Conservation (phyloP, 148 eudicot genomes). For the Cornus controversa region DNA sequence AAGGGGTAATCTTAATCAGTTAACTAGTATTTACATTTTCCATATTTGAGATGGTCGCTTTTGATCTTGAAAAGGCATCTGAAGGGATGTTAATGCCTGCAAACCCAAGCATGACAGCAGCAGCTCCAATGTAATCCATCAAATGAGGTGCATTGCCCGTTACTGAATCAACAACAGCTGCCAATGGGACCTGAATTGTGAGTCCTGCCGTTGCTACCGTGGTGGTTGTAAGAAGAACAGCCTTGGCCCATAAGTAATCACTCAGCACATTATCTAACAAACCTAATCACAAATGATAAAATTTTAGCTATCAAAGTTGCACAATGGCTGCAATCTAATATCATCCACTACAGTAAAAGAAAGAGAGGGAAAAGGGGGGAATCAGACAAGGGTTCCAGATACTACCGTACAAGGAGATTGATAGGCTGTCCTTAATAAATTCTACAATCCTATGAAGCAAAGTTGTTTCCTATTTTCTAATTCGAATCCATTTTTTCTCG, state of each 20-base stretch:
- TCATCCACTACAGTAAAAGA: neutral
- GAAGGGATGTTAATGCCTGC: conserved; percentile 79
- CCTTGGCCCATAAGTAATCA: conserved; percentile 96
- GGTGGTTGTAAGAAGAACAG: conserved; percentile 88
- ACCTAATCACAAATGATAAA: conserved; percentile 38
- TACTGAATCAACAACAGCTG: conserved; percentile 76
- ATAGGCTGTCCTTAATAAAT: neutral
- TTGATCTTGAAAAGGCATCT: conserved; percentile 42
- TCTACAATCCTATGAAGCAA: neutral
- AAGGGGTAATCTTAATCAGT: conserved; percentile 19
- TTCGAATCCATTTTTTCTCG: neutral
- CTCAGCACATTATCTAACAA: conserved; percentile 91
- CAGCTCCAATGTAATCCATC: conserved; percentile 84
- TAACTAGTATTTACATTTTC: conserved; percentile 21
- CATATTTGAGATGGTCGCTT: conserved; percentile 41
- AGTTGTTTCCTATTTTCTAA: neutral
- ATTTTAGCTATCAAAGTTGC: neutral
- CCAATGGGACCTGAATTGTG: conserved; percentile 90
- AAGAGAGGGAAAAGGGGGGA: neutral
- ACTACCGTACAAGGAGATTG: neutral
- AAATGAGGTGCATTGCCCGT: conserved; percentile 64
- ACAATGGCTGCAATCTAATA: neutral
- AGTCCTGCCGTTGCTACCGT: conserved; percentile 99
- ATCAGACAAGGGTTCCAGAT: neutral
- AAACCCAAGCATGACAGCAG: conserved; percentile 80